Conservation (phyloP, 2,329 filamentous ascomycete genomes). For the Aureobasidium lini region DNA sequence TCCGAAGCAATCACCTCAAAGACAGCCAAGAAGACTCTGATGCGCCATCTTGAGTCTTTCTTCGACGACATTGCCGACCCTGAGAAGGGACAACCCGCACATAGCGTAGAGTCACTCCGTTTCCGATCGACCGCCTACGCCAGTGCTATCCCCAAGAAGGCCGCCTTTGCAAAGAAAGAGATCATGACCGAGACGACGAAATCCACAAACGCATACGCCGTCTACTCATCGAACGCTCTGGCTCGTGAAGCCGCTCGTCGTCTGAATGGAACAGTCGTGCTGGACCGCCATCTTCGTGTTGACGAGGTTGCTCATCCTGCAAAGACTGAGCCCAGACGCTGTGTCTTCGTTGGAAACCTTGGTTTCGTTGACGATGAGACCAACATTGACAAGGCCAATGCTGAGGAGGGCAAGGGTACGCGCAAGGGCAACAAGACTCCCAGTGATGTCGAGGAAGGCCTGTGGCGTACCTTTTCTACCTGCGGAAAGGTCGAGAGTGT, state of each 20-base stretch:
- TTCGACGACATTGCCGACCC: constrained; percentile 47
- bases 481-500: constrained; percentile 86
- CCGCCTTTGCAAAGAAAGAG: constrained; percentile 85
- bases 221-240: constrained; percentile 69
- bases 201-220: constrained; percentile 88
- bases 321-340: constrained; percentile 74
- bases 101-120: constrained; percentile 81
- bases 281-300: constrained; percentile 82
- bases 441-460: constrained; percentile 83
- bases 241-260: constrained; percentile 67
- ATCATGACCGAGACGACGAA: constrained; percentile 87
- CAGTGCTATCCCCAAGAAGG: constrained; percentile 77
- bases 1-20: constrained; percentile 76
- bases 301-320: constrained; percentile 86
- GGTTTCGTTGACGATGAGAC: constrained; percentile 93
- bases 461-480: constrained; percentile 74
- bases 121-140: constrained; percentile 91
- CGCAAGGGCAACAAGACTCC: constrained; percentile 66
- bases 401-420: constrained; percentile 51
- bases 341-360: constrained; percentile 93
- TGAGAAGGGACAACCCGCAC: constrained; percentile 37
- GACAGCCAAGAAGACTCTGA: constrained; percentile 66
- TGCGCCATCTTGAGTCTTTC: constrained; percentile 71
- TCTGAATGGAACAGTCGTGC: constrained; percentile 76
- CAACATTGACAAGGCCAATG: constrained; percentile 52